These are phyloP conservation scores for Sugiyamaella marilandica DNA, from an alignment of 805 yeast species.

Conservation along the genomic window DNA sequence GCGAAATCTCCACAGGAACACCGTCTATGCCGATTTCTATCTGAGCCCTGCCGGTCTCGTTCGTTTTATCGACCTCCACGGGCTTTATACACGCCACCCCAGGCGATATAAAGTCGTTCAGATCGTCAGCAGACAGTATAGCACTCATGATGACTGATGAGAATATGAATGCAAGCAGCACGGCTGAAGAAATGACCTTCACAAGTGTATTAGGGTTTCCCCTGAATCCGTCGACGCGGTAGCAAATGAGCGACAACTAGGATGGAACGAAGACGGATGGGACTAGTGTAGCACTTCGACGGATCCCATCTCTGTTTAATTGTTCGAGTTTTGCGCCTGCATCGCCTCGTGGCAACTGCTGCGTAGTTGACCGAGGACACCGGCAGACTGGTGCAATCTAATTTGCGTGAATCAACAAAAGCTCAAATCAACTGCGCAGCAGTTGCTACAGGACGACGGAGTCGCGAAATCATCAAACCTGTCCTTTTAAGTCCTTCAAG, in stretches of 20 bases:
- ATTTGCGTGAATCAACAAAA: too few species aligned
- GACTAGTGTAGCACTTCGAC: too few species aligned
- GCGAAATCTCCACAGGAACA: constrained; percentile 20
- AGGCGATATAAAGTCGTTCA: constrained; percentile 91
- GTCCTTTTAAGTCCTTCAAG: too few species aligned
- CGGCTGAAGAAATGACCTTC: neutral
- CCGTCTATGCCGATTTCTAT: constrained; percentile 57
- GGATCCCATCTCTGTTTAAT: too few species aligned
- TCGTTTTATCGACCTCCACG: constrained; percentile 42
- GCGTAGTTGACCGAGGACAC: too few species aligned
- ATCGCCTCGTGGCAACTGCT: too few species aligned
- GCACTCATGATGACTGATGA: constrained; percentile 65
- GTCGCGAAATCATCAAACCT: too few species aligned
- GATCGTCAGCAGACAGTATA: constrained; percentile 77
- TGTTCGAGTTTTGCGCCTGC: too few species aligned
- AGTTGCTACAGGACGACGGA: too few species aligned
- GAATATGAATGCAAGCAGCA: neutral
- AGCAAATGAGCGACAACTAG: neutral
- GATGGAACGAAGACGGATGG: too few species aligned
- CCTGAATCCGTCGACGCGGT: neutral
- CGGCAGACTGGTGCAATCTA: too few species aligned
- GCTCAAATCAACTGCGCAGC: too few species aligned
- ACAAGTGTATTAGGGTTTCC: neutral
- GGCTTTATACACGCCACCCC: constrained; percentile 95
- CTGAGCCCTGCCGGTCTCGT: constrained; percentile 39